A percentile compares a stretch with the other conserved stretches of the same genome.
These are phyloP conservation scores for Diplogelasinospora grovesii DNA, from an alignment of 495 filamentous ascomycete genomes.

Conservation along the genomic window DNA sequence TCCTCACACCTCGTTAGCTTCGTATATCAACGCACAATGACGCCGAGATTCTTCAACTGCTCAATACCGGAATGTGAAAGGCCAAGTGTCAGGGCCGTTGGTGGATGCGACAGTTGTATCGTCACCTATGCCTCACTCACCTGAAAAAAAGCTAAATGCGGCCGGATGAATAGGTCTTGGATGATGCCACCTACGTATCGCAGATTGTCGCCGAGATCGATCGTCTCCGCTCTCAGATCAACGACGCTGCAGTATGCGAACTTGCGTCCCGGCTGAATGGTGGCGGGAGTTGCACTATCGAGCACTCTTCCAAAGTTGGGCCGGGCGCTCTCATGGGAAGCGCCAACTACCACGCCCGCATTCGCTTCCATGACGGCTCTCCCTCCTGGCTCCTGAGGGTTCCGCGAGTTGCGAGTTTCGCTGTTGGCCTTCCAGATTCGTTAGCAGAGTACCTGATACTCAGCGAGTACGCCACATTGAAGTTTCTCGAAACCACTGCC, in stretches of 20 bases:
- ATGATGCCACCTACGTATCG: neutral
- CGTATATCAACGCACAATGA: no score
- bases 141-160: neutral
- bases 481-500: constrained; percentile 6
- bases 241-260: constrained; percentile 1
- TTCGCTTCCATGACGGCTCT: neutral
- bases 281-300: neutral
- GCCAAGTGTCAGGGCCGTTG: neutral
- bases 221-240: neutral
- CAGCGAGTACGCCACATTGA: constrained; percentile 8
- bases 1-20: no score
- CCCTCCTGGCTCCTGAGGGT: constrained; percentile 1
- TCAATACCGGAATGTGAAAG: neutral
- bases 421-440: neutral
- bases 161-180: neutral
- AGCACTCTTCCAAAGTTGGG: neutral
- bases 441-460: neutral
- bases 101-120: neutral
- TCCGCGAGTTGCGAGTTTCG: neutral
- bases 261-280: constrained; percentile 1
- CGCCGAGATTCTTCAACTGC: neutral
- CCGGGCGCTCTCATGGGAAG: neutral
- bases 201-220: neutral
- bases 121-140: no score
- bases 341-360: constrained; percentile 6